These are phyloP conservation scores for Cryphonectria parasitica DNA, from an alignment of 2,329 filamentous ascomycete genomes.

Conservation along the genomic window DNA sequence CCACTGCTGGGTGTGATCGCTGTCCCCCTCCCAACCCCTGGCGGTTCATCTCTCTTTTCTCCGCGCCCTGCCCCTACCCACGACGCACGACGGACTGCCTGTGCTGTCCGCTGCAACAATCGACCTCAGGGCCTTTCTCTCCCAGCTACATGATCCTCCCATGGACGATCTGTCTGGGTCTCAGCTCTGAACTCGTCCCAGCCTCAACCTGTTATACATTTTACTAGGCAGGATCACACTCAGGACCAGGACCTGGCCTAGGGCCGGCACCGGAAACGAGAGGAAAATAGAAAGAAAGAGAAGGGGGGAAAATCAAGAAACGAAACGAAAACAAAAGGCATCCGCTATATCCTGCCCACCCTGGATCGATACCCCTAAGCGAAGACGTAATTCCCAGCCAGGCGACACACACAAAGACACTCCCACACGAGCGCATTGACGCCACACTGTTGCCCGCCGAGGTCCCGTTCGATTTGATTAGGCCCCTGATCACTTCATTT, in stretches of 20 bases:
- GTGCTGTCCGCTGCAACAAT: neutral
- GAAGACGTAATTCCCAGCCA: constrained; percentile 5
- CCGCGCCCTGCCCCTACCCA: neutral
- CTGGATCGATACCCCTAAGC: constrained; percentile 3
- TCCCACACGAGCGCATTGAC: constrained; percentile 3
- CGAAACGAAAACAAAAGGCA: neutral
- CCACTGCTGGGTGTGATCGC: neutral
- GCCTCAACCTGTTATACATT: neutral
- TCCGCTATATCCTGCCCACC: neutral
- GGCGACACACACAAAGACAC: neutral
- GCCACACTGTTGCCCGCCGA: neutral
- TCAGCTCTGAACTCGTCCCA: neutral
- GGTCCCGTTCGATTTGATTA: constrained; percentile 2
- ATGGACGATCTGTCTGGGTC: neutral
- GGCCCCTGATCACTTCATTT: constrained; percentile 5
- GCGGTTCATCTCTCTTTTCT: neutral
- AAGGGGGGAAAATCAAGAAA: neutral
- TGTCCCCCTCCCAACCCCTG: neutral
- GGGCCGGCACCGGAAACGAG: neutral
- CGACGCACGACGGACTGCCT: neutral
- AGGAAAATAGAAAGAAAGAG: neutral
- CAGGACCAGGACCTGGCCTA: neutral
- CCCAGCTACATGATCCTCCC: constrained; percentile 1
- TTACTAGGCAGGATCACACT: neutral
- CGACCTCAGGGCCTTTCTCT: neutral